Conservation (phyloP, 2,329 filamentous ascomycete genomes). For the Beauveria bassiana region DNA sequence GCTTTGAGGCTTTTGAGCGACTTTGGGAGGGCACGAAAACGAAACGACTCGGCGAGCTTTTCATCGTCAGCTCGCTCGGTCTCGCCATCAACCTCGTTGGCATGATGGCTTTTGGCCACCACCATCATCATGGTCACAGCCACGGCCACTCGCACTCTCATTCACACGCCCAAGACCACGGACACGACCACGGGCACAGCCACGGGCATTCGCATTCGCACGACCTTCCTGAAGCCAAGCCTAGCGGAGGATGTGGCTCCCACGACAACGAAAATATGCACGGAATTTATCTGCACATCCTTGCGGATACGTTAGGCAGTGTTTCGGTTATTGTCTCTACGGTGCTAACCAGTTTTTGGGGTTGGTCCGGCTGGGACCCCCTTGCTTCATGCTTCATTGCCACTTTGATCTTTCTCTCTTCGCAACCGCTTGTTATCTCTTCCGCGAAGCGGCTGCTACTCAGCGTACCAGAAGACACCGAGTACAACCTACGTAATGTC, state of each 20-base stretch:
- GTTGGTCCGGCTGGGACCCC: constrained; percentile 92
- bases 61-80: constrained; percentile 81
- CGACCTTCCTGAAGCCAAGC: constrained; percentile 29
- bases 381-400: constrained; percentile 91
- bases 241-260: constrained; percentile 26
- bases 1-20: constrained; percentile 86
- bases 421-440: constrained; percentile 77
- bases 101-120: constrained; percentile 72
- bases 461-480: constrained; percentile 73
- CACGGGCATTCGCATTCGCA: constrained; percentile 31
- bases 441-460: constrained; percentile 78
- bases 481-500: constrained; percentile 81
- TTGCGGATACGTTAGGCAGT: constrained; percentile 90
- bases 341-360: constrained; percentile 73
- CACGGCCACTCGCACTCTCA: constrained; percentile 30
- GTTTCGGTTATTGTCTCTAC: constrained; percentile 93
- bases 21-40: constrained; percentile 78
- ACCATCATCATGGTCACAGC: constrained; percentile 43
- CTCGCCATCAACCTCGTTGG: constrained; percentile 87
- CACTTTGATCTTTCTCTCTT: constrained; percentile 84
- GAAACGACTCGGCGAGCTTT: constrained; percentile 74
- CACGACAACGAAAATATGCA: constrained; percentile 96
- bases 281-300: constrained; percentile 90
- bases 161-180: constrained; percentile 34
- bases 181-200: constrained; percentile 30